phyloP scores from a whole-genome alignment of 805 yeast genomes.

The Kazachstania viticola region DNA sequence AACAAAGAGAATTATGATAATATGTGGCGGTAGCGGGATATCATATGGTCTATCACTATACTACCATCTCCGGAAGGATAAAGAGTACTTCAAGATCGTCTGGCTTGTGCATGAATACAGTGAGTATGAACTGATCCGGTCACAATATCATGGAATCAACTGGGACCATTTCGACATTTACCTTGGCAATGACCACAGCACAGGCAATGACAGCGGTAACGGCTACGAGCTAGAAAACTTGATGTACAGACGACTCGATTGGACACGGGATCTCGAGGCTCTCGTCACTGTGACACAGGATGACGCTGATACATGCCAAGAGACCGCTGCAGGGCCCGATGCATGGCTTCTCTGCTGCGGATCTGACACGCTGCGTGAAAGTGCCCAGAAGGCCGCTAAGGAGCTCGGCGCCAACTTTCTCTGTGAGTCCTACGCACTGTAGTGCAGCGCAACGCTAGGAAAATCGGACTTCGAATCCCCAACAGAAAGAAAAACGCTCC shows the following conservation, averaged over 20 bases:
- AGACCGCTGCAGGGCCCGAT: constrained; percentile 9
- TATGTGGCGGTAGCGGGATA: constrained; percentile 69
- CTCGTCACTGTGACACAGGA: constrained; percentile 1
- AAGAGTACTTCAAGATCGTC: no score
- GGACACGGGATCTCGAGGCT: constrained; percentile 17
- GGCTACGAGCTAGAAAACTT: no score
- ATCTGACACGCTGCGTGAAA: constrained; percentile 15
- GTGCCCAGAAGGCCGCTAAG: constrained; percentile 15
- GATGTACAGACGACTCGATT: constrained; percentile 15
- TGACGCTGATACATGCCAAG: constrained; percentile 3
- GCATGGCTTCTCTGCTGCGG: constrained; percentile 24
- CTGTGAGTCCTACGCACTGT: no score
- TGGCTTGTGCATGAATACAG: no score
- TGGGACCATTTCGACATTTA: constrained; percentile 37
- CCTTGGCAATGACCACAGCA: not conserved
- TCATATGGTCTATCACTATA: constrained; percentile 49
- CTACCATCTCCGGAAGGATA: constrained; percentile 23
- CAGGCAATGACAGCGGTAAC: no score
- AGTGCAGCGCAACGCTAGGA: no score
- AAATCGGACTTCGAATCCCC: no score
- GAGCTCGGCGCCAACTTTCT: no score
- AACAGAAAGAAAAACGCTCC: no score
- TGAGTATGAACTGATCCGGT: constrained; percentile 2
- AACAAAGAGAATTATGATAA: constrained; percentile 39
- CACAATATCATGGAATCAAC: constrained; percentile 29